phyloP scores from a whole-genome alignment of 1,139 yeast species.

The Yamadazyma conglobata region DNA sequence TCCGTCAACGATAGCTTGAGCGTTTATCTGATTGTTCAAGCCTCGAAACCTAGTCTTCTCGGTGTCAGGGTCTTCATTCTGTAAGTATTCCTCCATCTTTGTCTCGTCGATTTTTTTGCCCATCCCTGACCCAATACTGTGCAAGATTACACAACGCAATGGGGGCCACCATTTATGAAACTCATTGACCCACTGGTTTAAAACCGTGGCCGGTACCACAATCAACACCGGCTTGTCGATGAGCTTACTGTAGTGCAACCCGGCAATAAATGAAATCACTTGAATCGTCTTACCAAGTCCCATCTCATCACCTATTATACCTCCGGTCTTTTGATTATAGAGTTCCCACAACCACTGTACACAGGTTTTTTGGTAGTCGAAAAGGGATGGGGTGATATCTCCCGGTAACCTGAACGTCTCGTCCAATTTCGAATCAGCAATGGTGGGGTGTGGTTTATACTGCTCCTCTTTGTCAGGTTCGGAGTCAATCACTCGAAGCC shows the following conservation, averaged over 20 bases:
- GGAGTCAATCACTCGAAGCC: conserved; percentile 20
- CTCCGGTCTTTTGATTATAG: conserved; percentile 84
- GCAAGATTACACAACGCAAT: conserved; percentile 77
- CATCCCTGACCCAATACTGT: conserved; percentile 93
- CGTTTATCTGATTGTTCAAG: conserved; percentile 36
- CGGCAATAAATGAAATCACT: conserved; percentile 84
- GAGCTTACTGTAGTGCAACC: conserved; percentile 76
- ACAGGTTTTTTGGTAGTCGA: conserved; percentile 92
- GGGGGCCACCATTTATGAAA: conserved; percentile 99
- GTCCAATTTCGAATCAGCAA: conserved; percentile 71
- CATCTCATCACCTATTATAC: conserved; percentile 97
- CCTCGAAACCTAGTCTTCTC: conserved; percentile 22
- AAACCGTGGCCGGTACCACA: conserved; percentile 95
- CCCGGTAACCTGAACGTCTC: conserved; percentile 78
- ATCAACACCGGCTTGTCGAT: conserved; percentile 75
- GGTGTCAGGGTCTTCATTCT: conserved; percentile 43
- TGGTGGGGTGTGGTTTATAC: conserved; percentile 72
- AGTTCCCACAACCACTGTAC: conserved; percentile 82
- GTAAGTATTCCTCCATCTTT: conserved; percentile 46
- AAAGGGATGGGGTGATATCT: conserved; percentile 79
- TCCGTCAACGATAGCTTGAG: conserved; percentile 45
- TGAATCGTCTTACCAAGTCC: conserved; percentile 96
- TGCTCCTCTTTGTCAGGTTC: conserved; percentile 52
- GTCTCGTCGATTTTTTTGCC: conserved; percentile 44
- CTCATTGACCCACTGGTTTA: conserved; percentile 95